Percentiles rank a stretch among this genome's conserved stretches.
Conservation (phyloP, 148 eudicot species). For the Camellia sinensis region DNA sequence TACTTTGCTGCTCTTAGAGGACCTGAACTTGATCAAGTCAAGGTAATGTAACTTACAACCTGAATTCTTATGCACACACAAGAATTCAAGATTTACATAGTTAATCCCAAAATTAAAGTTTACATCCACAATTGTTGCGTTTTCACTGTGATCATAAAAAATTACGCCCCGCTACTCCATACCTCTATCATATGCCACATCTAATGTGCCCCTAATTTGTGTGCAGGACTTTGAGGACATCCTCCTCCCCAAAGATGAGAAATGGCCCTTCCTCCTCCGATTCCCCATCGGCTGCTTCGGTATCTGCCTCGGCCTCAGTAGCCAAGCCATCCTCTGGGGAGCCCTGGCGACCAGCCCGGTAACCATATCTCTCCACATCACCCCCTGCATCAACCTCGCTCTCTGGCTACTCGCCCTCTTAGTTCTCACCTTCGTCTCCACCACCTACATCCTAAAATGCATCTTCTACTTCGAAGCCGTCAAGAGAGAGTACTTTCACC, state of each 20-base stretch:
- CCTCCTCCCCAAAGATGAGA: slow-evolving; percentile 80
- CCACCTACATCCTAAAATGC: slow-evolving; percentile 64
- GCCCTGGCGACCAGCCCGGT: slow-evolving; percentile 53
- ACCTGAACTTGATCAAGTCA: slow-evolving; percentile 94
- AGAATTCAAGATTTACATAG: too few species aligned
- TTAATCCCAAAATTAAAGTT: too few species aligned
- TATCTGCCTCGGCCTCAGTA: slow-evolving; percentile 85
- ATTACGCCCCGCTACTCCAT: too few species aligned
- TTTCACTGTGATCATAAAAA: too few species aligned
- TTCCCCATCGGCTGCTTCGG: slow-evolving; percentile 90
- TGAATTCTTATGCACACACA: too few species aligned
- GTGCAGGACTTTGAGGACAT: slow-evolving; percentile 85
- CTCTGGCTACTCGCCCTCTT: slow-evolving; percentile 65
- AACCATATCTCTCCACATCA: slow-evolving; percentile 64
- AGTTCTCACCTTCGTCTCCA: slow-evolving; percentile 43
- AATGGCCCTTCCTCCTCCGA: slow-evolving; percentile 92
- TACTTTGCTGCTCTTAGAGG: slow-evolving; percentile 96
- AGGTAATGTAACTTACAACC: slow-evolving; percentile 41
- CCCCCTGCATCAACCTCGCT: slow-evolving; percentile 61
- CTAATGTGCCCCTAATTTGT: not conserved
- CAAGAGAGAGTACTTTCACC: slow-evolving; percentile 86
- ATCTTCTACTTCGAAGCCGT: slow-evolving; percentile 86
- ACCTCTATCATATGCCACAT: not conserved
- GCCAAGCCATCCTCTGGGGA: slow-evolving; percentile 95
- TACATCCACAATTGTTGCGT: too few species aligned